These are phyloP conservation scores for Russula compacta DNA, from an alignment of 768 basidiomycete species.

Conservation along the genomic window DNA sequence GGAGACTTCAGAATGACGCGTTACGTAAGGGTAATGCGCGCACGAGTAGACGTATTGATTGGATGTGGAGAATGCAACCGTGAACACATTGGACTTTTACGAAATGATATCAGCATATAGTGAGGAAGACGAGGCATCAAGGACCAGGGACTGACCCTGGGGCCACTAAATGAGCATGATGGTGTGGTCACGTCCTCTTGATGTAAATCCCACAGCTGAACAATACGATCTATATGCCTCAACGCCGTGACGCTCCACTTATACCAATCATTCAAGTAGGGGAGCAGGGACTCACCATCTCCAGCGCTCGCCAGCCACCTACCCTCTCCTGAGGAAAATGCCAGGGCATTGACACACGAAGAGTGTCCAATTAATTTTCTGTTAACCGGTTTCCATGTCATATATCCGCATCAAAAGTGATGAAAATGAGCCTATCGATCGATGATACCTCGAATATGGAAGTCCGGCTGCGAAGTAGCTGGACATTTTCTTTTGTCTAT, in stretches of 20 bases:
- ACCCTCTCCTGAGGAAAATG: conserved; percentile 29
- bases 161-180: conserved; percentile 25
- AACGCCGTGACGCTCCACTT: not conserved
- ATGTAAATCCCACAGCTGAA: conserved; percentile 32
- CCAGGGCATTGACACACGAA: conserved; percentile 32
- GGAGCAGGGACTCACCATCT: conserved; percentile 25
- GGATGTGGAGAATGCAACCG: conserved; percentile 58
- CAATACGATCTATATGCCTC: conserved; percentile 23
- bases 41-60: conserved; percentile 60
- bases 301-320: conserved; percentile 34
- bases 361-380: conserved; percentile 30
- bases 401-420: not conserved
- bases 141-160: conserved; percentile 21
- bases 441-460: conserved; percentile 11
- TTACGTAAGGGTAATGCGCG: conserved; percentile 24
- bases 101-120: not conserved
- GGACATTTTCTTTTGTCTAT: conserved; percentile 3
- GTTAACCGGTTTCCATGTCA: not conserved
- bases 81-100: conserved; percentile 63
- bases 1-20: not conserved
- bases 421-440: not conserved
- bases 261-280: not conserved
- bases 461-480: conserved; percentile 4
- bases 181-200: conserved; percentile 25
- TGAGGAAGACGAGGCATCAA: not conserved